A percentile compares a stretch with the other conserved stretches of the same genome.
phyloP scores from a whole-genome alignment of 106 monocot species.

The Dactylorhiza incarnata region DNA sequence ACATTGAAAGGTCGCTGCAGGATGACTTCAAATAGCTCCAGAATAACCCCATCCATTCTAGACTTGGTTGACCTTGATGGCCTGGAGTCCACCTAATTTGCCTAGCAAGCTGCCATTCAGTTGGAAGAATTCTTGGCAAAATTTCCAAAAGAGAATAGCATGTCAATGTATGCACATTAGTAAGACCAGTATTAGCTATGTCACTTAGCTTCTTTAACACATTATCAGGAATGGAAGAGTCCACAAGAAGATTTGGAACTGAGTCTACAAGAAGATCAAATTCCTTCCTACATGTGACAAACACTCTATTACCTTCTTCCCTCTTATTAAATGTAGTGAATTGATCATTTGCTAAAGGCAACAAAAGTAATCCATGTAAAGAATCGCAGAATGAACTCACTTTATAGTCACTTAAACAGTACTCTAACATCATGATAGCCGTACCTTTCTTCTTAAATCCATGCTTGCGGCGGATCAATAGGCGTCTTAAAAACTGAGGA shows the following conservation, averaged over 20 bases:
- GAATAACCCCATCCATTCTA: constrained; percentile 75
- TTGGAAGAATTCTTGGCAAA: constrained; percentile 76
- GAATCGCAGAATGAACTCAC: constrained; percentile 28
- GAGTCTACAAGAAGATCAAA: constrained; percentile 69
- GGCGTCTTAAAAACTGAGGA: constrained; percentile 62
- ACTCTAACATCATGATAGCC: constrained; percentile 50
- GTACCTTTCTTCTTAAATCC: constrained; percentile 55
- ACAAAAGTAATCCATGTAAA: constrained; percentile 67
- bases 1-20: constrained; percentile 68
- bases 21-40: constrained; percentile 82
- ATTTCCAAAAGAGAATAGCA: constrained; percentile 73
- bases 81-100: constrained; percentile 69
- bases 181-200: constrained; percentile 53
- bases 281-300: constrained; percentile 43
- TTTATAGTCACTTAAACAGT: constrained; percentile 78
- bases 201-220: constrained; percentile 45
- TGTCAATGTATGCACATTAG: constrained; percentile 64
- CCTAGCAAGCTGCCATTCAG: constrained; percentile 76
- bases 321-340: constrained; percentile 51
- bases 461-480: constrained; percentile 76
- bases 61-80: constrained; percentile 63
- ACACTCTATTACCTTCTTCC: constrained; percentile 80
- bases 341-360: constrained; percentile 80
- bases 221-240: constrained; percentile 44
- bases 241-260: constrained; percentile 68